Base-by-base conservation (phyloP, 805 yeast genomes). In the Candida stauntonica region DNA sequence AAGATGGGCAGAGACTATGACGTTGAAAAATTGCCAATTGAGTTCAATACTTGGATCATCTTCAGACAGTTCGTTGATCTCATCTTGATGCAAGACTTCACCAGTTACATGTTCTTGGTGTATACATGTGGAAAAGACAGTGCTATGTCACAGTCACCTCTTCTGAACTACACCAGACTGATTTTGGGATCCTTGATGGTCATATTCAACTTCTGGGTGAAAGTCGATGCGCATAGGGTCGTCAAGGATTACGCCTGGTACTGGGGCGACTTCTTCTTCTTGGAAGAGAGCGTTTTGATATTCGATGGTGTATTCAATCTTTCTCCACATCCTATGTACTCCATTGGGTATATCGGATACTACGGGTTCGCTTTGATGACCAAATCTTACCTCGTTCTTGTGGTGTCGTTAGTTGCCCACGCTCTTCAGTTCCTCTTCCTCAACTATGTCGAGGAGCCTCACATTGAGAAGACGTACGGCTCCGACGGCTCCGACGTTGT, bases 181-280 rank as follows among this genome's bases (percentile, higher is more conserved):
- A 38, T 64, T 1, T 61, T 79, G 13, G 95, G 95, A n/a, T 50
- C 69, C 1, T 46, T 64, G 5, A 69, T 86, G 50, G 77, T 85
- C 44, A 42, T 82, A 15, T 83, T 86, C 66, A 86, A 86, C 55
- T 66, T 82, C 20, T 82, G 93, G 88, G 95, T 86, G 33, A 86
- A 86, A 58, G 63, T 85, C 17, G 89, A 86, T 58, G 95, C 95
- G 24, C 95, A 86, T 58, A 73, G 88, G 48, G 88, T 86, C 15
- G 88, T 86, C 42, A 85, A 86, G 58, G 95, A 86, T 56, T 86
- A 79, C 57, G 95, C 95, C 9, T 86, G 95, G 95, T 86, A 86
- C 61, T 86, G 95, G 95, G 95, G 95, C 19, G 95, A 86, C 61
- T 86, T 86, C 63, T 86, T 86, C 71, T 86, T 86, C 63, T 66